Base-by-base conservation (phyloP, 2,329 filamentous ascomycete species). In the Penicillium sp. region DNA sequence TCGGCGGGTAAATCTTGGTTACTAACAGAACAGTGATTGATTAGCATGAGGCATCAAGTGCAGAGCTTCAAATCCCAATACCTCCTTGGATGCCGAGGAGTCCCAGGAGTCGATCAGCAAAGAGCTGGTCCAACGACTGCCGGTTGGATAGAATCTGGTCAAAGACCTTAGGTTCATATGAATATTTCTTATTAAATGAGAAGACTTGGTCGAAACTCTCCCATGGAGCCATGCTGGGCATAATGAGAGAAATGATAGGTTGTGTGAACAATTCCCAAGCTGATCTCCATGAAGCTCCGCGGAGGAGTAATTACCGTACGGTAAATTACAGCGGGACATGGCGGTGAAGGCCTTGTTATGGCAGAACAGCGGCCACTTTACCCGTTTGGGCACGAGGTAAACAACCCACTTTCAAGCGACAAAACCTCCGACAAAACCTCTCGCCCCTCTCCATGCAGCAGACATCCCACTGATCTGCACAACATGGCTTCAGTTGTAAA, bases 91-190 rank as follows among this genome's bases (percentile, higher is more conserved):
- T 83, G 28, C 88, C 85, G 28, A 93, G 77, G 0, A 87, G 81
- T 53, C 82, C 84, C 58, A 94, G 77, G 38, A 95, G 84, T 51
- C 88, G 85, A 71, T 95, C 90, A 68, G 93, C 87, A 73, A 94
- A 95, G 55, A 93, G 82, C 55, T 82, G 78, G 62, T 88, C 84
- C 19, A 91, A 79, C 46, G 76, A 81, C 67, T 86, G 88, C 63
- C 89, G 86, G 67, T 84, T 84, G 30, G 80, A 76, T 56, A 88
- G 80, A 52, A 91, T 89, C 45, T 85, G 81, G 45, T 86, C 81
- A 53, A 85, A 76, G 31, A 81, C 72, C 57, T 82, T 80, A 55
- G 84, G 80, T 67, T 85, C 82, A 71, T 89, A 90, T 2, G 82
- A 80, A 56, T 84, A 84, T 5, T 82, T 80, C 6, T 80, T 76